phyloP scores from a whole-genome alignment of 148 eudicot species.

The Cornus florida region DNA sequence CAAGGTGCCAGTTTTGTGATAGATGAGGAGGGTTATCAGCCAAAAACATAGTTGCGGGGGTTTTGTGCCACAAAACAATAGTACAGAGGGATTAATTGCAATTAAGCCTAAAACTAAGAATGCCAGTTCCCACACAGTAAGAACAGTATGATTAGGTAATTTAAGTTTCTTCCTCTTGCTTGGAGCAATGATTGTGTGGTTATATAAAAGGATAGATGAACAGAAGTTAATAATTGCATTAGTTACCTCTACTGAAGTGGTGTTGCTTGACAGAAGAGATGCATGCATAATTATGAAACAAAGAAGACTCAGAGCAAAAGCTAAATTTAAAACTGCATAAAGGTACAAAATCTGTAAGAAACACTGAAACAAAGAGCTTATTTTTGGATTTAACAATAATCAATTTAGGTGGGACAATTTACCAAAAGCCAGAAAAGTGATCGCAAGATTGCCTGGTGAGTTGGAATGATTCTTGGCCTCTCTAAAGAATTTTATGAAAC shows the following conservation, averaged over 20 bases:
- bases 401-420: constrained; percentile 14
- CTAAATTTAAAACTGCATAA: constrained; percentile 91
- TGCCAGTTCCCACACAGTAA: background rate
- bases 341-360: constrained; percentile 58
- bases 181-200: background rate
- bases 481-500: constrained; percentile 57
- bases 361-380: constrained; percentile 19
- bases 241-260: constrained; percentile 86
- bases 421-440: constrained; percentile 84
- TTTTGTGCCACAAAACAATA: too few species aligned
- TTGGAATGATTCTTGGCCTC: constrained; percentile 52
- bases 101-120: too few species aligned
- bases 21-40: too few species aligned
- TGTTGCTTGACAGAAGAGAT: constrained; percentile 80
- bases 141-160: background rate
- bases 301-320: constrained; percentile 83
- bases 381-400: constrained; percentile 1
- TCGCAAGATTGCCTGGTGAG: constrained; percentile 69
- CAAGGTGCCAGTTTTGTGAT: too few species aligned
- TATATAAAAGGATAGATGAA: background rate
- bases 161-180: background rate
- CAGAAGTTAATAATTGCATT: background rate
- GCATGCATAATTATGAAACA: constrained; percentile 82
- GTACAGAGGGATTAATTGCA: too few species aligned
- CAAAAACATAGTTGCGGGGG: too few species aligned